Evolutionary conservation across 75 land plant species (phyloP).

Genomic region (Cunninghamia lanceolata): DNA sequence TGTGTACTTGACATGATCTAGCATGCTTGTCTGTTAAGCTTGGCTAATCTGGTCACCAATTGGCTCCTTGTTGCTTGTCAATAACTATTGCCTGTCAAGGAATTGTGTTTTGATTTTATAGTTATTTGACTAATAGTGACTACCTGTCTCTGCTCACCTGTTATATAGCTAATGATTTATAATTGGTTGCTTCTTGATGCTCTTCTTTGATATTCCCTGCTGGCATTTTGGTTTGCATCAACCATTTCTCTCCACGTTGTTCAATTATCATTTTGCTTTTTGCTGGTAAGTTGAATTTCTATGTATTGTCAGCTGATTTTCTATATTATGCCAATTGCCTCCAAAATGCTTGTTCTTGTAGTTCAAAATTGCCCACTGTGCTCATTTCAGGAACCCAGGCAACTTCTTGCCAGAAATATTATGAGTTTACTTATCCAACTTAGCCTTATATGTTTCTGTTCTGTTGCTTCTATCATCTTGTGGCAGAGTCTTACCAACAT

Average conservation of each 20-base stretch:
- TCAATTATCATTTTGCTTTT: neutral
- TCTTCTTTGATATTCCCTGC: neutral
- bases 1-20: neutral
- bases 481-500: neutral
- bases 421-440: neutral
- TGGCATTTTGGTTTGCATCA: neutral
- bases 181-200: neutral
- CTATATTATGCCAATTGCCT: neutral
- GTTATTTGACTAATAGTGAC: neutral
- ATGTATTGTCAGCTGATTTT: neutral
- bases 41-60: neutral
- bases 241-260: neutral
- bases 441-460: neutral
- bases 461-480: neutral
- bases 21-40: neutral
- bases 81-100: neutral
- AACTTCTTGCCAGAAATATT: neutral
- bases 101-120: neutral
- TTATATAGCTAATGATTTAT: neutral
- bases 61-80: neutral
- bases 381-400: neutral
- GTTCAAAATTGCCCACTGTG: neutral
- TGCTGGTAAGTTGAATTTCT: neutral
- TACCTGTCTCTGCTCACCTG: neutral
- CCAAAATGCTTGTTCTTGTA: neutral